A percentile compares a stretch with the other conserved stretches of the same genome.
phyloP scores from a whole-genome alignment of 129 eudicot species.

The Tagetes erecta region DNA sequence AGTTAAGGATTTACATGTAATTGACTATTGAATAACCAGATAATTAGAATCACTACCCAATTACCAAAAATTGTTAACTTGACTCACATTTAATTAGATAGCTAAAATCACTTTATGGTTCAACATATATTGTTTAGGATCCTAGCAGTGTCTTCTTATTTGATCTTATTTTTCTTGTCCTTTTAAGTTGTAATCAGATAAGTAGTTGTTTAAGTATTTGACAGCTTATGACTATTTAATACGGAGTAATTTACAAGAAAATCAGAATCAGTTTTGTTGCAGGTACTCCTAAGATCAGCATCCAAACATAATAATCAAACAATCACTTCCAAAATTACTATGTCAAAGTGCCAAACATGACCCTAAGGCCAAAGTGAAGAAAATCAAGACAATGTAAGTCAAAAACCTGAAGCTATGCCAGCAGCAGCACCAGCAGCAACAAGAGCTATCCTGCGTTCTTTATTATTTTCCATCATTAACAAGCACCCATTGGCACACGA shows the following conservation, averaged over 20 bases:
- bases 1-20: slow-evolving; percentile 1
- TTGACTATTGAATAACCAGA: background rate
- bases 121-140: background rate
- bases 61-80: background rate
- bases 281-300: background rate
- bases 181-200: background rate
- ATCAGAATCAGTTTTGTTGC: background rate
- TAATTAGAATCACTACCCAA: background rate
- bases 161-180: background rate
- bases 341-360: background rate
- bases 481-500: slow-evolving; percentile 96
- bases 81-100: background rate
- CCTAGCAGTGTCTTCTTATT: background rate
- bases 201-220: background rate
- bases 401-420: slow-evolving; percentile 90
- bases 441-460: slow-evolving; percentile 93
- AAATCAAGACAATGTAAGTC: slow-evolving; percentile 8
- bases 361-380: background rate
- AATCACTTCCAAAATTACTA: background rate
- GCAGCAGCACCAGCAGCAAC: slow-evolving; percentile 99
- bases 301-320: slow-evolving; percentile 10
- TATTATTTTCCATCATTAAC: slow-evolving; percentile 82
- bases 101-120: background rate
- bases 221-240: background rate
- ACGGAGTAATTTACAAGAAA: background rate